These are phyloP conservation scores for Biancaea sappan DNA, from an alignment of 306 rosid species.

Conservation along the genomic window DNA sequence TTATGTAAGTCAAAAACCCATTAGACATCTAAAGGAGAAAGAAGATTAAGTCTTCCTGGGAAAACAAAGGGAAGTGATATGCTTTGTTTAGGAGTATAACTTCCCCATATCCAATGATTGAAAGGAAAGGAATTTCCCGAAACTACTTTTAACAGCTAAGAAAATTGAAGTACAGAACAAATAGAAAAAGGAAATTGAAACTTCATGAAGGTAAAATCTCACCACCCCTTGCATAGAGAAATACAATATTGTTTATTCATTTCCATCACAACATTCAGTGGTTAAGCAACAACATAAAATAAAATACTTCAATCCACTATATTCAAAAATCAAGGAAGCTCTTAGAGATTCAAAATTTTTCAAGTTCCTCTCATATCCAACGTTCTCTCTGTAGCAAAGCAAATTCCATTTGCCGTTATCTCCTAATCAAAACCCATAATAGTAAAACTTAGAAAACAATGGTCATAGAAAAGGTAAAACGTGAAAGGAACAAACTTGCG, in stretches of 20 bases:
- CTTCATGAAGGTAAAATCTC: background rate
- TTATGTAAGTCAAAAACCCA: no score
- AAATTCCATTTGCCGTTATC: background rate
- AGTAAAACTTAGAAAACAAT: background rate
- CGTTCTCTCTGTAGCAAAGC: conserved; percentile 4
- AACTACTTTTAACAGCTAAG: background rate
- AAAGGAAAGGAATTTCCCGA: background rate
- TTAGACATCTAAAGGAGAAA: background rate
- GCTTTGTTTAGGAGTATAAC: background rate
- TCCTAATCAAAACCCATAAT: background rate
- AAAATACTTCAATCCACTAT: background rate
- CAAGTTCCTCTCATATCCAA: background rate
- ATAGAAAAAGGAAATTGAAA: background rate
- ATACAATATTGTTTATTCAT: background rate
- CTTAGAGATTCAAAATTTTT: background rate
- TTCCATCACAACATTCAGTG: background rate
- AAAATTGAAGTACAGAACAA: background rate
- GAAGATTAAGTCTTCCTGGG: background rate
- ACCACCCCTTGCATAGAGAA: background rate
- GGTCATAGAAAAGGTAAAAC: background rate
- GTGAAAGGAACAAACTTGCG: conserved; percentile 32
- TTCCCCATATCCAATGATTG: conserved; percentile 3
- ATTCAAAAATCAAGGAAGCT: background rate
- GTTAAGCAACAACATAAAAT: background rate
- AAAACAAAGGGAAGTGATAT: background rate